Conservation (phyloP, 257 asterid genomes). For the Orobanche coerulescens region DNA sequence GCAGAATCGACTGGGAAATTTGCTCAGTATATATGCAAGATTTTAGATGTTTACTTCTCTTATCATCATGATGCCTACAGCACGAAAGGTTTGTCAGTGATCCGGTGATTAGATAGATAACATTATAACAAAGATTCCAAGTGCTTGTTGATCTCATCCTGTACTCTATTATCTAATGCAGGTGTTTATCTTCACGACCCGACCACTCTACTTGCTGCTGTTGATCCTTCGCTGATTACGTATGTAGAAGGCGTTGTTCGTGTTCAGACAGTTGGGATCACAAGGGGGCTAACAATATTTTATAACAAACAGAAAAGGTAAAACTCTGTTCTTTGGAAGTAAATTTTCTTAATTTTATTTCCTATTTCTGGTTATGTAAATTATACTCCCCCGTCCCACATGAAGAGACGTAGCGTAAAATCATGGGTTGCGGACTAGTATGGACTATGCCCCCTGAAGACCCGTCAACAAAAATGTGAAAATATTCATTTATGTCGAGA, state of each 20-base stretch:
- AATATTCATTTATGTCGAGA: too few relatives aligned
- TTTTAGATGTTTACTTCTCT: conserved; percentile 66
- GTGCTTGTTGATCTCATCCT: conserved; percentile 4
- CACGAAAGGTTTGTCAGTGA: conserved; percentile 57
- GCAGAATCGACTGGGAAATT: conserved; percentile 57
- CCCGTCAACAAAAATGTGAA: too few relatives aligned
- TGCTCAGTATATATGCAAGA: conserved; percentile 76
- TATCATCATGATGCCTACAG: conserved; percentile 83
- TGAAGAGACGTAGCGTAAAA: too few relatives aligned
- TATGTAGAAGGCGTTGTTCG: conserved; percentile 82
- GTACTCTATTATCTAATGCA: conserved; percentile 28
- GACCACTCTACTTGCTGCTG: conserved; percentile 81
- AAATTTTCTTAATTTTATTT: background rate
- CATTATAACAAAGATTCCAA: background rate
- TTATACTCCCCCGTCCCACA: too few relatives aligned
- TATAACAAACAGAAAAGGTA: conserved; percentile 89
- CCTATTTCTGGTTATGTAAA: background rate
- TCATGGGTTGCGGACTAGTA: too few relatives aligned
- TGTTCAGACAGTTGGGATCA: conserved; percentile 80
- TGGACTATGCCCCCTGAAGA: too few relatives aligned
- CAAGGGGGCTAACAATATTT: conserved; percentile 80
- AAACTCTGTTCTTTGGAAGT: background rate
- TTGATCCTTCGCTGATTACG: conserved; percentile 75
- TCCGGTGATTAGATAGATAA: background rate
- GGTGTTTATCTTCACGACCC: conserved; percentile 98